Conservation (phyloP, 371 early-diverging fungal genomes). For the Mortierella sp. region DNA sequence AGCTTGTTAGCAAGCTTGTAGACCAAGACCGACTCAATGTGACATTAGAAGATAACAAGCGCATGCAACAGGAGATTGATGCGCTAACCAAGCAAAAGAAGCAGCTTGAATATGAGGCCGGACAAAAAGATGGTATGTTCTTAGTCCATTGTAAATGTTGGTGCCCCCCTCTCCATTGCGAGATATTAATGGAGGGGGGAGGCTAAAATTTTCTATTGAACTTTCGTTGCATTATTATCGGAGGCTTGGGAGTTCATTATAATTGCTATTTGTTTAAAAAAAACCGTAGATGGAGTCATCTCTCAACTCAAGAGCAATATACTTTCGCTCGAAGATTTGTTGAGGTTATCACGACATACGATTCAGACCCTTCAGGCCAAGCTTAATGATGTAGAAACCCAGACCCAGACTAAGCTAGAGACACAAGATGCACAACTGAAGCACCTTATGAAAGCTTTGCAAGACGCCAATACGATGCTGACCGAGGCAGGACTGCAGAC, state of each 20-base stretch:
- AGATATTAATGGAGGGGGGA: too few species aligned
- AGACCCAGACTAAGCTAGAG: constrained; percentile 71
- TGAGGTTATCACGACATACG: constrained; percentile 83
- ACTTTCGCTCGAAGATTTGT: constrained; percentile 76
- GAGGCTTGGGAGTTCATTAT: too few species aligned
- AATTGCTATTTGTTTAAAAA: not conserved
- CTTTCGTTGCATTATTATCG: not conserved
- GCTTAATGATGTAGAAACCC: constrained; percentile 70
- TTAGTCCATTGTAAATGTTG: too few species aligned
- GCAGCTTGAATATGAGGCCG: constrained; percentile 74
- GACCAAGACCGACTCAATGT: constrained; percentile 77
- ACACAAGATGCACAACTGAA: constrained; percentile 75
- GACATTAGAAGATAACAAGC: constrained; percentile 71
- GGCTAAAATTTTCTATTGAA: not conserved
- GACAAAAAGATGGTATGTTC: constrained; percentile 59
- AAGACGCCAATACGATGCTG: constrained; percentile 61
- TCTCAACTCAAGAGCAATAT: constrained; percentile 78
- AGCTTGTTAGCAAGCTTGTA: constrained; percentile 77
- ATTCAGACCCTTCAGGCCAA: constrained; percentile 78
- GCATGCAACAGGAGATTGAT: constrained; percentile 60
- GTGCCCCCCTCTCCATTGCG: too few species aligned
- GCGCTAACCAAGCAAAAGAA: constrained; percentile 60
- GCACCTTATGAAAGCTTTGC: constrained; percentile 64
- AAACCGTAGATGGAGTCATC: constrained; percentile 69
- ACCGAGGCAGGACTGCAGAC: constrained; percentile 38